These are phyloP conservation scores for Plasmopara viticola DNA, from an alignment of 352 stramenopile species.

Conservation along the genomic window DNA sequence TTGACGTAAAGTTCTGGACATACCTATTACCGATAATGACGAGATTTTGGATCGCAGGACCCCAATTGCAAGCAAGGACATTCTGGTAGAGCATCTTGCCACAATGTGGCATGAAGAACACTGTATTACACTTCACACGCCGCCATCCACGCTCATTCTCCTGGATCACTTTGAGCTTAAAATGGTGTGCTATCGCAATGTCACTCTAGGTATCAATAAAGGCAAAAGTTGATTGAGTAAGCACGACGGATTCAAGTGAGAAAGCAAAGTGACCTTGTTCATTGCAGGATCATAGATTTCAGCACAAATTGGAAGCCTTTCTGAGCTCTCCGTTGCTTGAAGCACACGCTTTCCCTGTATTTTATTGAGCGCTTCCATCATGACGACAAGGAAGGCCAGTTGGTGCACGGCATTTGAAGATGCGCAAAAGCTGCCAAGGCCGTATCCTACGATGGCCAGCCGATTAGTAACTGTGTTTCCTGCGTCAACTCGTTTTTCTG, in stretches of 20 bases:
- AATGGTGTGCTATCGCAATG: conserved; percentile 33
- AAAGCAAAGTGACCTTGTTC: conserved; percentile 40
- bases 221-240: conserved; percentile 3
- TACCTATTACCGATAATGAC: conserved; percentile 86
- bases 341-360: neutral
- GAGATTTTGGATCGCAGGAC: conserved; percentile 27
- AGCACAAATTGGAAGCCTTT: conserved; percentile 3
- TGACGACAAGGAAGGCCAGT: conserved; percentile 50
- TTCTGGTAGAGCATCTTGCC: conserved; percentile 85
- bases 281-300: conserved; percentile 79
- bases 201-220: conserved; percentile 39
- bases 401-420: conserved; percentile 73
- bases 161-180: conserved; percentile 41
- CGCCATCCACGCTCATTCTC: conserved; percentile 62
- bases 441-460: conserved; percentile 54
- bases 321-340: neutral
- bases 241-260: neutral
- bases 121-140: conserved; percentile 31
- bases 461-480: neutral
- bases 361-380: conserved; percentile 24
- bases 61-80: conserved; percentile 81
- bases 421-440: conserved; percentile 67
- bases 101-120: conserved; percentile 93
- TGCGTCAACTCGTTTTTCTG: conserved; percentile 3
- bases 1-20: neutral